Base-by-base conservation (phyloP, 768 basidiomycete species). In the Paxillus involutus region DNA sequence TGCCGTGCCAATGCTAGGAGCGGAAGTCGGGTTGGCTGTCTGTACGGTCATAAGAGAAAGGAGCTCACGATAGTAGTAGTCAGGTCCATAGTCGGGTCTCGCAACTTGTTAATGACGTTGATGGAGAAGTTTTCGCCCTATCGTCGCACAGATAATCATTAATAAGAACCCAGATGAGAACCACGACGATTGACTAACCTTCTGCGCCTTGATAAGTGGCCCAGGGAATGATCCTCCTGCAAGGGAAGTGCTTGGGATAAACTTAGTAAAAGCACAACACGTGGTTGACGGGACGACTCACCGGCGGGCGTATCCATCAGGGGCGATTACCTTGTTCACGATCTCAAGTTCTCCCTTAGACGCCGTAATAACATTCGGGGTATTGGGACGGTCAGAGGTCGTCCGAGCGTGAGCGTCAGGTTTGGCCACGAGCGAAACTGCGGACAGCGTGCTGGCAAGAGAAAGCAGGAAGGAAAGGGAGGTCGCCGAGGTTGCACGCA, bases 171-270 rank as follows among this genome's bases (percentile, higher is more conserved):
- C 21, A n/a, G 14, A 40, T 16, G 19, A 37, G 29, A 35, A 44
- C 30, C 33, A 26, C 11, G 5, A 32, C 10, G n/a, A 47, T 1
- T 2, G 8, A 56, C 58, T 19, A 52, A 66, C 69, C 69, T 82
- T 84, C 21, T 70, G 65, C 12, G 71, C 77, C 16, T 40, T 60
- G 56, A 83, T 77, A 32, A 80, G 58, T 9, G 80, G 79, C 3
- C 79, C 82, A 2, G 79, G 82, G 49, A 79, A 79, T 2, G 58
- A 68, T 14, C 79, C 79, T 30, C 72, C 74, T 35, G 79, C 77
- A 39, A 82, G 64, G 3, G 76, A 71, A 17, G 80, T 63, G 35
- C 77, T 79, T 26, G 16, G 21, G 30, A 32, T 13, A 13, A 7
- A 4, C 3, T 26, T 59, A 32, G 58, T 37, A 30, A 33, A 13